Conservation (phyloP, 2,329 filamentous ascomycete species). For the Pestalotiopsis sp. region DNA sequence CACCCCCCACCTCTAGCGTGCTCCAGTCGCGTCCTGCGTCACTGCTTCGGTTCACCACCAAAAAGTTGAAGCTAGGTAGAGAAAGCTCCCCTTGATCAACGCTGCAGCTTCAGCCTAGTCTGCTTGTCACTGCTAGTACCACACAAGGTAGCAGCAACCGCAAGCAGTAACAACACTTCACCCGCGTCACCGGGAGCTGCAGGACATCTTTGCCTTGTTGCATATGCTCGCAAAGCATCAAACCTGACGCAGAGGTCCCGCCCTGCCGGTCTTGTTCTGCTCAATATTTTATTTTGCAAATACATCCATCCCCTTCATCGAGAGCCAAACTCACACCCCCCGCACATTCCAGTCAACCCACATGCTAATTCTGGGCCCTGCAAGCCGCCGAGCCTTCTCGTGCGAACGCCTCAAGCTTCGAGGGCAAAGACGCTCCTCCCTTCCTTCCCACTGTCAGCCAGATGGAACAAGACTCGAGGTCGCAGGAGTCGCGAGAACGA, state of each 20-base stretch:
- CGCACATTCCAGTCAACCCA: constrained; percentile 38
- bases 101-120: constrained; percentile 9
- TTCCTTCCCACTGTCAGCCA: constrained; percentile 44
- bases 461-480: constrained; percentile 57
- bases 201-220: background rate
- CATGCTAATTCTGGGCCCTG: constrained; percentile 58
- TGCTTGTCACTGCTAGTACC: background rate
- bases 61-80: constrained; percentile 11
- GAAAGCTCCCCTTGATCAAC: constrained; percentile 13
- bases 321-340: constrained; percentile 3
- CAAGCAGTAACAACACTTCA: too few relatives aligned
- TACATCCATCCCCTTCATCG: constrained; percentile 1
- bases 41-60: constrained; percentile 16
- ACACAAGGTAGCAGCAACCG: background rate
- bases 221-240: background rate
- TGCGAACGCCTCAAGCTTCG: constrained; percentile 49
- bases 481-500: constrained; percentile 57
- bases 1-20: constrained; percentile 19
- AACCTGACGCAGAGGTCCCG: background rate
- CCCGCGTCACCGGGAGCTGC: background rate
- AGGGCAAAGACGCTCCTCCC: constrained; percentile 47
- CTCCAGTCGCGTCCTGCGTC: constrained; percentile 14
- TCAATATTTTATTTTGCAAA: background rate
- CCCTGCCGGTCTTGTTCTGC: background rate
- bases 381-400: constrained; percentile 55